Evolutionary conservation across 1,139 yeast genomes (phyloP).

Genomic region (Taphrina pruni): DNA sequence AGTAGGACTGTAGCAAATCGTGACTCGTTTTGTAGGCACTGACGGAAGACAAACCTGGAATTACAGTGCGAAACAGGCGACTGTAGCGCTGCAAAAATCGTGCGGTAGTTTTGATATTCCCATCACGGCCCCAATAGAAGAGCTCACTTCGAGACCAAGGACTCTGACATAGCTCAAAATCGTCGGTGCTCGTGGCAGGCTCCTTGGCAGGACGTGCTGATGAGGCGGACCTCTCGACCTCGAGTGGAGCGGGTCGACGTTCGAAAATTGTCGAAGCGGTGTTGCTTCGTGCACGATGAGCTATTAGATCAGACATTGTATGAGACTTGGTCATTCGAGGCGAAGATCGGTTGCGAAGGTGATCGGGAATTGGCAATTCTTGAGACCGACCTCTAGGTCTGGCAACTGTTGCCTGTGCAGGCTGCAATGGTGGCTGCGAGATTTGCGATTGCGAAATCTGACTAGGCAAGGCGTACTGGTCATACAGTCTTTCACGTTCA

Average conservation of each 20-base stretch:
- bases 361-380: slow-evolving; percentile 6
- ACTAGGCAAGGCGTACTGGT: neutral
- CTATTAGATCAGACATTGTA: neutral
- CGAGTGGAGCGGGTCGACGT: neutral
- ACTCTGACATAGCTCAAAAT: slow-evolving; percentile 56
- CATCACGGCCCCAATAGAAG: slow-evolving; percentile 58
- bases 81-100: slow-evolving; percentile 63
- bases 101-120: slow-evolving; percentile 51
- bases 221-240: neutral
- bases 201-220: neutral
- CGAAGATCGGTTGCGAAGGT: neutral
- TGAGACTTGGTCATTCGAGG: neutral
- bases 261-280: slow-evolving; percentile 9
- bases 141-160: slow-evolving; percentile 61
- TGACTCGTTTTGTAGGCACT: slow-evolving; percentile 64
- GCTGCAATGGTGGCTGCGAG: neutral
- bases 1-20: slow-evolving; percentile 59
- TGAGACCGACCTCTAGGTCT: slow-evolving; percentile 1
- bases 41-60: slow-evolving; percentile 61
- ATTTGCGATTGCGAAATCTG: neutral
- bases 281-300: slow-evolving; percentile 4
- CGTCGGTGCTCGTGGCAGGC: slow-evolving; percentile 42
- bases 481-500: neutral
- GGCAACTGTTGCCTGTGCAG: neutral
- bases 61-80: slow-evolving; percentile 60